Evolutionary conservation across 2,329 filamentous ascomycete genomes (phyloP).

Genomic region (Fusarium brevicatenulatum): DNA sequence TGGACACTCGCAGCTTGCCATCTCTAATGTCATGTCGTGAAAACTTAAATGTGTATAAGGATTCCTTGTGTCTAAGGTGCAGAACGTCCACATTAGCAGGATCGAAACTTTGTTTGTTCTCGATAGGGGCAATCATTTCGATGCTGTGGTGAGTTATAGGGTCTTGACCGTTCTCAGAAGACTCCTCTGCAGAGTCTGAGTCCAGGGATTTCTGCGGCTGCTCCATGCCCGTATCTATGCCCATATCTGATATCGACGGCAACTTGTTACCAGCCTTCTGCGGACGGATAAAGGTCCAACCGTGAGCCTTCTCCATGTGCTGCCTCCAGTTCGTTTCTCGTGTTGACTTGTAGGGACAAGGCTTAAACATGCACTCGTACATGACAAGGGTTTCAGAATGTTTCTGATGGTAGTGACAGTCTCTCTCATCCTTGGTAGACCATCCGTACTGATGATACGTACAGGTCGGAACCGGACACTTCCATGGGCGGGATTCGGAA

Average conservation of each 20-base stretch:
- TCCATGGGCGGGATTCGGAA: constrained; percentile 79
- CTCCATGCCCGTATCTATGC: no score
- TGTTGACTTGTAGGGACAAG: constrained; percentile 93
- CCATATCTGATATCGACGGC: constrained; percentile 35
- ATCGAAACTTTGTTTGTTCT: rapidly evolving
- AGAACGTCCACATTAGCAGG: neutral
- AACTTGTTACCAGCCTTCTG: constrained; percentile 83
- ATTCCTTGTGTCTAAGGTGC: neutral
- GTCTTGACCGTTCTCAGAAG: rapidly evolving
- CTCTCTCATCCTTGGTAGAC: constrained; percentile 96
- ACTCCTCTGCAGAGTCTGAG: no score
- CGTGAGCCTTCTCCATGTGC: constrained; percentile 97
- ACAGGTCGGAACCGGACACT: constrained; percentile 85
- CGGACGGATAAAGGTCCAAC: constrained; percentile 85
- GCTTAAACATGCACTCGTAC: constrained; percentile 83
- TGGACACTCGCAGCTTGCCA: neutral
- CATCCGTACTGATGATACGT: constrained; percentile 90
- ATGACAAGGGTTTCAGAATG: constrained; percentile 81
- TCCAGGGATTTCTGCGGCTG: rapidly evolving
- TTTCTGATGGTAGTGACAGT: constrained; percentile 95
- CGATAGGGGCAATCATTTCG: rapidly evolving
- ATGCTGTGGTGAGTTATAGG: rapidly evolving
- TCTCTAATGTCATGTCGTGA: rapidly evolving
- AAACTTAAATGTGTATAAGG: neutral
- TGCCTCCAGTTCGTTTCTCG: constrained; percentile 96